Conservation (phyloP, 2,329 filamentous ascomycete genomes). For the Mollisia scopiformis region DNA sequence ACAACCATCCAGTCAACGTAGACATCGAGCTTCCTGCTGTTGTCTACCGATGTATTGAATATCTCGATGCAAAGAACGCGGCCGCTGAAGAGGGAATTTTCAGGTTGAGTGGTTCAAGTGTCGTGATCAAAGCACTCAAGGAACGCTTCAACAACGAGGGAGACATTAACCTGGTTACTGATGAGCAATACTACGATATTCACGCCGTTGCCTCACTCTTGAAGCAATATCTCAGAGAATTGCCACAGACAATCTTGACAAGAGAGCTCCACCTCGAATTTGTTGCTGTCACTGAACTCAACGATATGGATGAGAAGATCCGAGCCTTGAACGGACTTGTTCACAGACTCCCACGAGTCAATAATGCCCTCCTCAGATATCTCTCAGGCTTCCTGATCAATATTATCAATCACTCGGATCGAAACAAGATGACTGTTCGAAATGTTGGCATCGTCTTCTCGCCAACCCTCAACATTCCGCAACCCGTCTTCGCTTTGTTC, state of each 20-base stretch:
- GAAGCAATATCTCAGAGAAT: slow-evolving; percentile 90
- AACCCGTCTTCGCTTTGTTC: slow-evolving; percentile 91
- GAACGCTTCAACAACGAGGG: slow-evolving; percentile 94
- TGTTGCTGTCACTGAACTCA: slow-evolving; percentile 78
- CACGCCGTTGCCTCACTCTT: slow-evolving; percentile 93
- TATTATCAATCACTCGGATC: slow-evolving; percentile 85
- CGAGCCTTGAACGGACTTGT: slow-evolving; percentile 76
- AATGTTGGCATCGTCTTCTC: slow-evolving; percentile 99
- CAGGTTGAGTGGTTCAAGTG: slow-evolving; percentile 93
- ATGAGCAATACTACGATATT: slow-evolving; percentile 89
- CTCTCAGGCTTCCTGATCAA: slow-evolving; percentile 87
- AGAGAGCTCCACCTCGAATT: slow-evolving; percentile 90
- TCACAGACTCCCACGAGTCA: slow-evolving; percentile 76
- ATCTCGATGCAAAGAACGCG: slow-evolving; percentile 81
- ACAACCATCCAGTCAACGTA: slow-evolving; percentile 72
- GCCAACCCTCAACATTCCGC: slow-evolving; percentile 93
- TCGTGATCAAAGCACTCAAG: slow-evolving; percentile 86
- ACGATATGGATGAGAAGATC: slow-evolving; percentile 76
- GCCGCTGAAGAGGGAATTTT: slow-evolving; percentile 93
- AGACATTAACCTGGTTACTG: slow-evolving; percentile 83
- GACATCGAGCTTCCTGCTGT: slow-evolving; percentile 84
- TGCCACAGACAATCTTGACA: slow-evolving; percentile 89
- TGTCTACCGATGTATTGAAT: slow-evolving; percentile 94
- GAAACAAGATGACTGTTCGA: slow-evolving; percentile 97
- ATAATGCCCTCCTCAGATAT: slow-evolving; percentile 80